phyloP scores from a whole-genome alignment of 331 rosid genomes.

The Acacia concinna region DNA sequence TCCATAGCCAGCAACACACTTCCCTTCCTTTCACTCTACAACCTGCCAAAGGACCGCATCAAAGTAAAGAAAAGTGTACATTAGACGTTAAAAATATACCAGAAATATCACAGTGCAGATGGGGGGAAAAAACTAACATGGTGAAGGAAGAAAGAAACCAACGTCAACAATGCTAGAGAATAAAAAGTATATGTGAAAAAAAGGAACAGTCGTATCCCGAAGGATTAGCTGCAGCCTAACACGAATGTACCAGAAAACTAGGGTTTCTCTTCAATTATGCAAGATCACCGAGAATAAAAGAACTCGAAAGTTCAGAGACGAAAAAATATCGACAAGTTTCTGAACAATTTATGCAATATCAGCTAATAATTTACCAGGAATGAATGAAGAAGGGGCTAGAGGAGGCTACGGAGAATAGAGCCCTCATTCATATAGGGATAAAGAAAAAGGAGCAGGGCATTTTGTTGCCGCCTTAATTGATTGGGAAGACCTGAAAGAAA shows the following conservation, averaged over 20 bases:
- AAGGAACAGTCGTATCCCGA: background rate
- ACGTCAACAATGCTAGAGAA: background rate
- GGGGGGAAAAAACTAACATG: background rate
- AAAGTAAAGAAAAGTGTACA: constrained; percentile 5
- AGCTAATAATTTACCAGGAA: background rate
- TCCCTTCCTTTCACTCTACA: constrained; percentile 32
- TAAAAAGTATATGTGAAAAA: background rate
- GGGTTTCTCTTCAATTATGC: constrained; percentile 36
- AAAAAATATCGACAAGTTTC: background rate
- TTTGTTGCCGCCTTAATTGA: constrained; percentile 26
- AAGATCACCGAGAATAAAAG: background rate
- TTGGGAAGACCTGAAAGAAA: background rate
- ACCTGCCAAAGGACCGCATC: constrained; percentile 30
- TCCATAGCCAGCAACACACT: constrained; percentile 51
- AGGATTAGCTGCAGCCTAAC: background rate
- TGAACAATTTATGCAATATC: background rate
- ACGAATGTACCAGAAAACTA: constrained; percentile 1
- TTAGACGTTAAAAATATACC: background rate
- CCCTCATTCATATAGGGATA: constrained; percentile 17
- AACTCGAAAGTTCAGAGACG: background rate
- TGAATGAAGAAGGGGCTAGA: background rate
- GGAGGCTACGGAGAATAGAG: constrained; percentile 22
- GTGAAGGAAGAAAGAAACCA: background rate
- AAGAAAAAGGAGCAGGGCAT: background rate
- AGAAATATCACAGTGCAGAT: background rate